Evolutionary conservation across 495 filamentous ascomycete genomes (phyloP), one percentile per base, ranked within the genome.

Genomic region (Pyrenula massariospora): DNA sequence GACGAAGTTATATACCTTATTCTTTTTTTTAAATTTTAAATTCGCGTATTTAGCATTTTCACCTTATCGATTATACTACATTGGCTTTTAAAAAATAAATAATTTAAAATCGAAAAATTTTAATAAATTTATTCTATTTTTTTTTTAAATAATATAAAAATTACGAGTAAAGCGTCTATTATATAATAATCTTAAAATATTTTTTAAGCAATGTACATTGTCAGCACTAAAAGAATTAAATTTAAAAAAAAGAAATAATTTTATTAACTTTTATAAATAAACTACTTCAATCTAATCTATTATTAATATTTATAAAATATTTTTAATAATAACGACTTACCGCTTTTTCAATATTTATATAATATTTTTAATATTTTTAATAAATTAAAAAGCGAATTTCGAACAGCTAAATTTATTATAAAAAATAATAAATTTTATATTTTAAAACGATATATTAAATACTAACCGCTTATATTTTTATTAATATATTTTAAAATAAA

Each of bases 391-490:
- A 1, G 59, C 56, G 52, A 60, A 60, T 55, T 63, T 52, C n/a
- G 59, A 50, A 12, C 50, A 55, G 19, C 59, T 48, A 23, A 55
- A 25, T 49, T 63, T 52, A 55, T 63, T 63, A 36, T 52, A 50
- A 58, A 63, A 63, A 20, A 63, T 55, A 24, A 24, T 55, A 56
- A 63, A 60, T 22, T 47, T 50, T 15, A 63, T 53, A 47, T 63
- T 55, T 55, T 63, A 24, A 0, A 23, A 15, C 23, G 54, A 20
- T 21, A 10, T 20, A 24, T 8, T 10, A 21, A 24, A 52, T 21
- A 24, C 5, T 21, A 24, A 42, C 5, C 15, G 15, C 8, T 42
- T 5, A 15, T 42, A 8, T 8, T 42, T 15, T 42, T 42, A 8
- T 42, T 42, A 25, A 59, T 47, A 57, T 42, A 59, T 48, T 25